Base-by-base conservation (phyloP, 495 filamentous ascomycete genomes). In the Aspergillus baeticus region DNA sequence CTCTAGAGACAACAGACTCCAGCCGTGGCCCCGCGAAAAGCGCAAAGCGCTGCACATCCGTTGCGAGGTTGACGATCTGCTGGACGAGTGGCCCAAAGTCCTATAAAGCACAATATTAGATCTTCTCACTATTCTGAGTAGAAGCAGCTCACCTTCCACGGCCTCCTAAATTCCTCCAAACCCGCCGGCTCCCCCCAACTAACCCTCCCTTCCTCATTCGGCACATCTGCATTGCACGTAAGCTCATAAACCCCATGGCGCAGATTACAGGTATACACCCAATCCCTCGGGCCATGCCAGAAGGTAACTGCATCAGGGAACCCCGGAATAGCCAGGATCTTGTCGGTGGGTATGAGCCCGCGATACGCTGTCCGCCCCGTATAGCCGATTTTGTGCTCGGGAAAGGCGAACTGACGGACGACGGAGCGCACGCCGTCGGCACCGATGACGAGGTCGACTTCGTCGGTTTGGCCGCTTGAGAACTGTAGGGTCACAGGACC, bases 371-470 rank as follows among this genome's bases (percentile, higher is more conserved):
- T 63, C 18, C 42, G 54, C 3, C 62, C 67, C 10, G 53, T 69
- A 43, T 67, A 69, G 21, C 18, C 13, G 10, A 69, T 38, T 0
- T 38, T 57, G 29, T 67, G 50, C 11, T 65, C 56, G 10, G 67
- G 67, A 45, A 63, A 69, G 8, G 51, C 42, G 50, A 63, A 65
- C 18, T 50, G 36, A 2, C 67, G 59, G 34, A 69, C 62, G 10
- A 60, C 60, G 10, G 64, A 69, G 15, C 63, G 57, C 17, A 69
- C 61, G 20, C 66, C 66, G 38, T 66, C 66, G 0, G 66, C 63
- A n/a, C 66, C 66, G 2, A 69, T 47, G 3, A 69, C 44, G 0
- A 69, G 43, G 29, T 66, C 66, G 0, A 64, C 61, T 22, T 63
- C 60, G 38, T 63, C 64, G 10, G 50, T 31, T 13, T 44, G 51